A percentile compares a stretch with the other conserved stretches of the same genome.
These are phyloP conservation scores for Lentinus tigrinus DNA, from an alignment of 768 basidiomycete species.

Conservation along the genomic window DNA sequence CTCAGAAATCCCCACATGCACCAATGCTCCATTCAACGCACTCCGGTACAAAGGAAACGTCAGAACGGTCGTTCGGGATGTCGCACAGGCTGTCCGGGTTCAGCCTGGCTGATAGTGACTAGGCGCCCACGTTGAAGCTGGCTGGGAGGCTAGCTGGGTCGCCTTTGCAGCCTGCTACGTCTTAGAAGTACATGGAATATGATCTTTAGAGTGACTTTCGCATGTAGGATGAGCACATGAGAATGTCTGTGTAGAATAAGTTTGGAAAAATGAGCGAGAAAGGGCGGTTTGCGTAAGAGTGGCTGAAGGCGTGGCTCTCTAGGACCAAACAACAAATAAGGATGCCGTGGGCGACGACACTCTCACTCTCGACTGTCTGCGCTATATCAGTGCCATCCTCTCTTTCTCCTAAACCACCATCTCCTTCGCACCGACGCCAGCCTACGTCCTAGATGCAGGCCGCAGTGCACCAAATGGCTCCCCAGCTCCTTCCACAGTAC, in stretches of 20 bases:
- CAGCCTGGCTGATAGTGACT: background rate
- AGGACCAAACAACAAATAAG: constrained; percentile 32
- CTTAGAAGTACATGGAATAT: too few relatives aligned
- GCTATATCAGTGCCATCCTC: constrained; percentile 30
- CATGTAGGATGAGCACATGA: background rate
- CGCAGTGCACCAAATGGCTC: constrained; percentile 64
- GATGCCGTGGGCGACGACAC: constrained; percentile 29
- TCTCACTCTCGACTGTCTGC: constrained; percentile 28
- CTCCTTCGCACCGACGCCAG: constrained; percentile 43
- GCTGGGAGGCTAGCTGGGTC: background rate
- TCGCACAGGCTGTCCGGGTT: too few relatives aligned
- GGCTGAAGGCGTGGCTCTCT: constrained; percentile 29
- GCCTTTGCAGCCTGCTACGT: too few relatives aligned
- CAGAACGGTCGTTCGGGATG: too few relatives aligned
- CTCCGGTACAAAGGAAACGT: too few relatives aligned
- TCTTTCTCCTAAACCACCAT: constrained; percentile 43
- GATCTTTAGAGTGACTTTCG: background rate
- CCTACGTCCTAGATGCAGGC: constrained; percentile 60
- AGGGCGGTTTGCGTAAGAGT: constrained; percentile 24
- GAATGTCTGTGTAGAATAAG: background rate
- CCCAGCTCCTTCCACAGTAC: constrained; percentile 62
- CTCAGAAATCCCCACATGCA: too few relatives aligned
- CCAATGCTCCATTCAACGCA: too few relatives aligned
- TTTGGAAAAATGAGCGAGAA: constrained; percentile 13
- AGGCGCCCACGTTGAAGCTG: background rate